Percentiles rank a stretch among this genome's conserved stretches.
These are phyloP conservation scores for Calonectria ilicicola DNA, from an alignment of 2,329 filamentous ascomycete genomes.

Conservation along the genomic window DNA sequence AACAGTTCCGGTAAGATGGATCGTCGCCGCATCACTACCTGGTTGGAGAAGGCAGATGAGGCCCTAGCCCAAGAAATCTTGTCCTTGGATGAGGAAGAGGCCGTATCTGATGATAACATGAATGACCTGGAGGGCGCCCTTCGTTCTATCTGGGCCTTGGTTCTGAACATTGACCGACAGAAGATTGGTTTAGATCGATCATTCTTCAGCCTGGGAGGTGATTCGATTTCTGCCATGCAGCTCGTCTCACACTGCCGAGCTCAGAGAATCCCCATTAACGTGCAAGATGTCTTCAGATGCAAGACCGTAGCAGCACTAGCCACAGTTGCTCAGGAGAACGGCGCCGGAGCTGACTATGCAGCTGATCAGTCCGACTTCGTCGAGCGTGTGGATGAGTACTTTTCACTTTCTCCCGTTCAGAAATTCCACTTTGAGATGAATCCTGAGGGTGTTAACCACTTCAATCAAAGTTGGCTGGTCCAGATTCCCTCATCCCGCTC, in stretches of 20 bases:
- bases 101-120: not conserved
- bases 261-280: conserved; percentile 40
- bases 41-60: conserved; percentile 32
- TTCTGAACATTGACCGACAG: conserved; percentile 34
- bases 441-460: not conserved
- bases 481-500: not conserved
- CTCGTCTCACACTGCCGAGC: conserved; percentile 42
- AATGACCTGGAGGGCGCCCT: conserved; percentile 16
- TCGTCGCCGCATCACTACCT: conserved; percentile 27
- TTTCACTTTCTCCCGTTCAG: conserved; percentile 35
- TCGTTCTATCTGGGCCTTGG: conserved; percentile 32
- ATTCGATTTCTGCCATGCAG: conserved; percentile 57
- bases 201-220: conserved; percentile 55
- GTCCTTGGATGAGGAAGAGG: not conserved
- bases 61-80: conserved; percentile 31
- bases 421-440: conserved; percentile 33
- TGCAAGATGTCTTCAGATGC: conserved; percentile 44
- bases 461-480: not conserved
- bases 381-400: conserved; percentile 16
- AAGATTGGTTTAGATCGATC: conserved; percentile 37
- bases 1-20: conserved; percentile 38
- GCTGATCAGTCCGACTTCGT: not conserved
- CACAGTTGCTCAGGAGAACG: conserved; percentile 24
- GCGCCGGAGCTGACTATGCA: not conserved
- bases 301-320: conserved; percentile 39